These are phyloP conservation scores for Hemerocallis citrina DNA, from an alignment of 106 monocot species.

Conservation along the genomic window DNA sequence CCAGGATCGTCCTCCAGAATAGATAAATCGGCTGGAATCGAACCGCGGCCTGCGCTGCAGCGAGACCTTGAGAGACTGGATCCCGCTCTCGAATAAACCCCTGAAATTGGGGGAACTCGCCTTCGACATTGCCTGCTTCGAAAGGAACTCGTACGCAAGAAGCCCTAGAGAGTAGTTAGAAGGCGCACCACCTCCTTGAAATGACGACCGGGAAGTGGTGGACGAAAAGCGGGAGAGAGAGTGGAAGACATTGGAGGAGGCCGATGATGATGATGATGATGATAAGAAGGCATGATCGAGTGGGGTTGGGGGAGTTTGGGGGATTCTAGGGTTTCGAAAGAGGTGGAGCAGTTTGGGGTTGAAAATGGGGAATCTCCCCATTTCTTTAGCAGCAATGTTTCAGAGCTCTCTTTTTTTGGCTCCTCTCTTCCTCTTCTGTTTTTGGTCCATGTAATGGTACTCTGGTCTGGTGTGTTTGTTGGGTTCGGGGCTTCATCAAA, in stretches of 20 bases:
- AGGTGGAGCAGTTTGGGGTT: background rate
- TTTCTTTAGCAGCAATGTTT: no score
- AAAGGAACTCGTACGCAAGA: background rate
- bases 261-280: background rate
- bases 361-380: background rate
- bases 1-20: background rate
- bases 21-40: background rate
- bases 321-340: slow-evolving; percentile 7
- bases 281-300: background rate
- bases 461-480: no score
- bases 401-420: no score
- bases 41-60: background rate
- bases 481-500: no score
- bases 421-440: no score
- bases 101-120: background rate
- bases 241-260: background rate
- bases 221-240: slow-evolving; percentile 4
- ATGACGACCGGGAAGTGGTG: background rate
- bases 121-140: background rate
- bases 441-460: no score
- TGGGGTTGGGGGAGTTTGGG: background rate
- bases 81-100: background rate
- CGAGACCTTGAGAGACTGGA: slow-evolving; percentile 6
- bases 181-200: background rate
- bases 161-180: slow-evolving; percentile 6